These are phyloP conservation scores for Sparassis latifolia DNA, from an alignment of 1,284 basidiomycete species.

Conservation along the genomic window DNA sequence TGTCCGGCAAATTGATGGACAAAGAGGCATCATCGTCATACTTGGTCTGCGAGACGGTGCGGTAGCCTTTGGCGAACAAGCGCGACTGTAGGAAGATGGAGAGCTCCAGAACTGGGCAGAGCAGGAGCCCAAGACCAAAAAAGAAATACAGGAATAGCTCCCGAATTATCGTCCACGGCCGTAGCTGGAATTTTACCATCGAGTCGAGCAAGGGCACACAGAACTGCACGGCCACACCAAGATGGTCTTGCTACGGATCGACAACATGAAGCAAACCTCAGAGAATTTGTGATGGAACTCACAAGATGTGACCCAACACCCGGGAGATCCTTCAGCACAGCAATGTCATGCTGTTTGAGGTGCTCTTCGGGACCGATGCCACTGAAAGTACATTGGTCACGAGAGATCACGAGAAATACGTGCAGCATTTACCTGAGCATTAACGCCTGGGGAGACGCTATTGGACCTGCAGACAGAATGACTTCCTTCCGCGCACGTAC, in stretches of 20 bases:
- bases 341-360: conserved; percentile 20
- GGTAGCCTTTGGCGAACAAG: conserved; percentile 19
- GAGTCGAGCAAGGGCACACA: conserved; percentile 23
- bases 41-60: conserved; percentile 13
- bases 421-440: conserved; percentile 23
- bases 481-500: conserved; percentile 23
- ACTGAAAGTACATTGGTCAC: conserved; percentile 5
- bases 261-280: neutral
- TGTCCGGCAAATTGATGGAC: conserved; percentile 22
- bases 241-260: conserved; percentile 27
- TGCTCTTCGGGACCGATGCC: conserved; percentile 26
- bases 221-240: conserved; percentile 22
- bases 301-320: conserved; percentile 21
- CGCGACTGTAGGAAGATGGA: conserved; percentile 21
- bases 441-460: conserved; percentile 27
- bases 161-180: conserved; percentile 9
- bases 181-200: conserved; percentile 9
- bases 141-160: conserved; percentile 25
- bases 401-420: neutral
- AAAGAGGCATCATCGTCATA: conserved; percentile 9
- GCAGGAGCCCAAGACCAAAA: conserved; percentile 24
- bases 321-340: conserved; percentile 26
- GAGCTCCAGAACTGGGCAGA: conserved; percentile 21
- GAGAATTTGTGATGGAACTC: neutral
- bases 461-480: conserved; percentile 25